phyloP scores from a whole-genome alignment of 441 rosid genomes.

The Bruguiera hainesii region DNA sequence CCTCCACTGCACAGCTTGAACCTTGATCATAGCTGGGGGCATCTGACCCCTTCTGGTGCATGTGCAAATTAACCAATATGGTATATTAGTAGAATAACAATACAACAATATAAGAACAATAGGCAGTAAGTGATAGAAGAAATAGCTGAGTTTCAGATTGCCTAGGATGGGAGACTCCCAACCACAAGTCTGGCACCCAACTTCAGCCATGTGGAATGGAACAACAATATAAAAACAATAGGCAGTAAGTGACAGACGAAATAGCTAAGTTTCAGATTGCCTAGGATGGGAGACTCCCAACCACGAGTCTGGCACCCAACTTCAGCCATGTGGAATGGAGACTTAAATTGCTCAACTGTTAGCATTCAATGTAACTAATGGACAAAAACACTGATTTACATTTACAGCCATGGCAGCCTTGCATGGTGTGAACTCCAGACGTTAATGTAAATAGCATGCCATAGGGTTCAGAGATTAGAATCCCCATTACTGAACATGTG shows the following conservation, averaged over 20 bases:
- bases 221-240: too few relatives aligned
- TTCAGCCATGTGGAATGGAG: too few relatives aligned
- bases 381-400: neutral
- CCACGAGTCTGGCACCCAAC: neutral
- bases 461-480: conserved; percentile 3
- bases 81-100: neutral
- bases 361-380: too few relatives aligned
- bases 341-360: too few relatives aligned
- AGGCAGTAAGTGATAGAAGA: neutral
- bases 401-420: neutral
- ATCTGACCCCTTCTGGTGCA: conserved; percentile 55
- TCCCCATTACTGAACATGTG: conserved; percentile 4
- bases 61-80: conserved; percentile 42
- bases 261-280: neutral
- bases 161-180: neutral
- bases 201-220: too few relatives aligned
- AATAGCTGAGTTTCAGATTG: neutral
- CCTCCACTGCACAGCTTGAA: conserved; percentile 92
- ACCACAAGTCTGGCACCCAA: neutral
- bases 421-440: neutral
- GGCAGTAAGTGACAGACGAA: neutral
- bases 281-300: neutral
- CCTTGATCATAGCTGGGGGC: conserved; percentile 57
- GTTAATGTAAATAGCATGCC: neutral
- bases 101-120: neutral